Base-by-base conservation (phyloP, 2,329 filamentous ascomycete species). In the Alternaria arbusti region DNA sequence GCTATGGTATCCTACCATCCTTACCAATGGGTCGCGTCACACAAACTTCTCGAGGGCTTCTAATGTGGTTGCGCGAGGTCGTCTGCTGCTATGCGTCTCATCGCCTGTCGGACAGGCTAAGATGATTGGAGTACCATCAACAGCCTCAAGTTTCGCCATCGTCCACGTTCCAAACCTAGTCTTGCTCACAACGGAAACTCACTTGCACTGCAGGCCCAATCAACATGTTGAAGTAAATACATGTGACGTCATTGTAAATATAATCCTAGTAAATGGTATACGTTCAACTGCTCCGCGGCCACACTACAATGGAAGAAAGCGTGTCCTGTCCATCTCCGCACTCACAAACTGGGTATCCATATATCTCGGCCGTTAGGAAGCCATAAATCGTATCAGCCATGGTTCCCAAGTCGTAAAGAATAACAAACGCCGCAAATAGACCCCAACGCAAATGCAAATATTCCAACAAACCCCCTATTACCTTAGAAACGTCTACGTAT, bases 261-360 rank as follows among this genome's bases (percentile, higher is more conserved):
- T 7, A 43, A n/a, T 52, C 28, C n/a, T 58, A 62, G 54, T 30
- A 62, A 54, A 54, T 44, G 50, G 26, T 58, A 40, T 54, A 54
- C 55, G 47, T 40, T 63, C 44, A 54, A 30, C 36, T 25, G 40
- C 56, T 40, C 44, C 49, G 45, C 54, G 32, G 56, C 50, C 60
- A 54, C 54, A 51, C 55, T 44, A 32, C 17, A 20, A 26, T 54
- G 56, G 30, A 60, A 49, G 43, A 55, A 51, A 55, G 50, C 25
- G 15, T 47, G 20, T n/a, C 51, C 50, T 44, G n/a, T 54, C 28
- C 44, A 22, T 54, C 32, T 50, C 17, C 58, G 61, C 57, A 50
- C 30, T 63, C 55, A 54, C 61, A 70, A 64, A 59, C 64, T 66
- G 71, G 71, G 70, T 73, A 73, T 73, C 70, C 68, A 70, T 73